A percentile compares a stretch with the other conserved stretches of the same genome.
These are phyloP conservation scores for Chalciporus piperatus DNA, from an alignment of 768 basidiomycete genomes.

Conservation along the genomic window DNA sequence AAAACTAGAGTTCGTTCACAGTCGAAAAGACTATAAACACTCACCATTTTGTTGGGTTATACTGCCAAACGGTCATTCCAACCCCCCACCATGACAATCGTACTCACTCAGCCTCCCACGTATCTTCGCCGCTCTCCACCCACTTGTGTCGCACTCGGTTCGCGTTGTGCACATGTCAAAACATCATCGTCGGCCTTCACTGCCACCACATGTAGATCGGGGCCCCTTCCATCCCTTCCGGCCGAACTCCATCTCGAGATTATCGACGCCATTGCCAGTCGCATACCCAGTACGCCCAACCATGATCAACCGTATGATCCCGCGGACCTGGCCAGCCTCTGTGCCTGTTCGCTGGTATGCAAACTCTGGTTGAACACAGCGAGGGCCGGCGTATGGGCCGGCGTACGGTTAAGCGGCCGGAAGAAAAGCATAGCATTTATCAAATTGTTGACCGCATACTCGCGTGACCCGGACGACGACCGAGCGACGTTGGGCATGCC, in stretches of 20 bases:
- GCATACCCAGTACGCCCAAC: conserved; percentile 8
- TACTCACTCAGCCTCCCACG: conserved; percentile 6
- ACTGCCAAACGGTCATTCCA: not conserved
- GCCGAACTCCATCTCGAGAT: conserved; percentile 31
- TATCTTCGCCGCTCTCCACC: conserved; percentile 5
- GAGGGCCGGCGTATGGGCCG: conserved; percentile 22
- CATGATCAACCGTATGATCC: conserved; percentile 15
- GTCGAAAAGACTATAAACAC: conserved; percentile 7
- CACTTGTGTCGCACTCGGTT: not conserved
- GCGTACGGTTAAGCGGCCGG: conserved; percentile 17
- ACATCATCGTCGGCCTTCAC: not conserved
- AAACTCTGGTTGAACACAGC: conserved; percentile 29
- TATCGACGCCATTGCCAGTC: conserved; percentile 24
- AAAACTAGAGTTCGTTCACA: not conserved
- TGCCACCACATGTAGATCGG: conserved; percentile 6
- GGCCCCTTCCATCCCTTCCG: conserved; percentile 19
- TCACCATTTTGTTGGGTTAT: conserved; percentile 1
- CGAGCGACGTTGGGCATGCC: conserved; percentile 36
- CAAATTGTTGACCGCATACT: conserved; percentile 18
- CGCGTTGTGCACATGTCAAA: not conserved
- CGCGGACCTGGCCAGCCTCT: conserved; percentile 18
- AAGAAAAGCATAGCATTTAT: conserved; percentile 22
- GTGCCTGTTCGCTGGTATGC: conserved; percentile 29
- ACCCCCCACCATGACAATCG: conserved; percentile 13
- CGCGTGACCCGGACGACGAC: conserved; percentile 27